Evolutionary conservation across 2,329 filamentous ascomycete species (phyloP).

Genomic region (Massarina eburnea): DNA sequence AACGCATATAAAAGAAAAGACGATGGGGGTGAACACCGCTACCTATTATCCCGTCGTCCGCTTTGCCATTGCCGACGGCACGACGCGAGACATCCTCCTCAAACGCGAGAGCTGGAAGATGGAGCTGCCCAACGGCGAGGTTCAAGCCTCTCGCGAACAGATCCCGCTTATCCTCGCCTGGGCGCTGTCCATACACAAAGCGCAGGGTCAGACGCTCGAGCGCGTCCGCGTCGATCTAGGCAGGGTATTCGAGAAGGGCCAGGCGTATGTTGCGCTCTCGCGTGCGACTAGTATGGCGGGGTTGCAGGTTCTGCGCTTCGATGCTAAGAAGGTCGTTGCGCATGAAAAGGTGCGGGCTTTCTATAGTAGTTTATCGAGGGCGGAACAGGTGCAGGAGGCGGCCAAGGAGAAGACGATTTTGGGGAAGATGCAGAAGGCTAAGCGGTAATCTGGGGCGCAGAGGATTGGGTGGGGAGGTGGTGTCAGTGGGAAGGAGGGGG

Average conservation of each 20-base stretch:
- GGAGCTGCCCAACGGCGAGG: conserved; percentile 90
- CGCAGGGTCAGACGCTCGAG: conserved; percentile 91
- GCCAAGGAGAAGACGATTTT: conserved; percentile 35
- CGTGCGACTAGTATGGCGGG: conserved; percentile 86
- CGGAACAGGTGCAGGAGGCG: conserved; percentile 52
- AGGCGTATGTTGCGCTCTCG: conserved; percentile 95
- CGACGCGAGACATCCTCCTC: conserved; percentile 74
- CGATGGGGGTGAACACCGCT: conserved; percentile 50
- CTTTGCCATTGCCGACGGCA: conserved; percentile 79
- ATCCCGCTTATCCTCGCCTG: conserved; percentile 89
- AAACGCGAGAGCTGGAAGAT: conserved; percentile 93
- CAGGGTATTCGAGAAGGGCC: conserved; percentile 92
- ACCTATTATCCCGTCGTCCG: conserved; percentile 80
- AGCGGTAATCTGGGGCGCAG: conserved; percentile 6
- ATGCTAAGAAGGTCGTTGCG: conserved; percentile 89
- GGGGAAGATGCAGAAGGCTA: conserved; percentile 31
- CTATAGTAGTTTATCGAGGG: conserved; percentile 78
- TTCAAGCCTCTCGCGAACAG: conserved; percentile 79
- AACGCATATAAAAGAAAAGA: conserved; percentile 44
- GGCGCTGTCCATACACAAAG: conserved; percentile 97
- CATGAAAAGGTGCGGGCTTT: conserved; percentile 84
- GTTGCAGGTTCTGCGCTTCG: conserved; percentile 84
- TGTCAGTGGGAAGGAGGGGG: too few relatives aligned
- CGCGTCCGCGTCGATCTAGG: conserved; percentile 93
- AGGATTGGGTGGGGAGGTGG: background rate